Conservation (phyloP, 768 basidiomycete genomes). For the Hericium rajendrae region DNA sequence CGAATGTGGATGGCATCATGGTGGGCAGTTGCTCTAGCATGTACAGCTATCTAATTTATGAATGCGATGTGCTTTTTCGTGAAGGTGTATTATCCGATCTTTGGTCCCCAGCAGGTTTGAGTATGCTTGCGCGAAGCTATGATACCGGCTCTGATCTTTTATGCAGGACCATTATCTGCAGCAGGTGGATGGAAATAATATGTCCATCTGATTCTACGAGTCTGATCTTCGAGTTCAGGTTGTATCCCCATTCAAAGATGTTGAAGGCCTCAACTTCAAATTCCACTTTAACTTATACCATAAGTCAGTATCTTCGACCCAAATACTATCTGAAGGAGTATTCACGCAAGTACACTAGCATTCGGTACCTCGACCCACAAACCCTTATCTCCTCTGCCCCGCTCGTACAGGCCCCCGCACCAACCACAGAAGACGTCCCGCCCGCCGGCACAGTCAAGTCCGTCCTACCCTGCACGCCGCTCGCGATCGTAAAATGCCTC, state of each 20-base stretch:
- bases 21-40: slow-evolving; percentile 34
- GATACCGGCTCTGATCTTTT: not conserved
- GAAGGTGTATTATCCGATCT: slow-evolving; percentile 95
- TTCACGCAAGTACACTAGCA: slow-evolving; percentile 36
- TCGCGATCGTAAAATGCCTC: slow-evolving; percentile 92
- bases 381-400: slow-evolving; percentile 46
- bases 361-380: slow-evolving; percentile 81
- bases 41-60: not conserved
- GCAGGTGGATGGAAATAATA: slow-evolving; percentile 31
- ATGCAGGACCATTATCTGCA: slow-evolving; percentile 91
- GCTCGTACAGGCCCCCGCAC: slow-evolving; percentile 20
- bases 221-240: slow-evolving; percentile 25
- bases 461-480: slow-evolving; percentile 93
- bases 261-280: slow-evolving; percentile 94
- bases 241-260: slow-evolving; percentile 93
- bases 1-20: slow-evolving; percentile 87
- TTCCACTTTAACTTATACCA: slow-evolving; percentile 93
- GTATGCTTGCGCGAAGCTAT: slow-evolving; percentile 1
- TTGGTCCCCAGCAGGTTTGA: slow-evolving; percentile 77
- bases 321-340: not conserved
- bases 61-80: not conserved
- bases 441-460: slow-evolving; percentile 89
- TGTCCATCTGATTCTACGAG: not conserved
- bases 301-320: slow-evolving; percentile 46
- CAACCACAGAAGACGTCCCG: slow-evolving; percentile 44